Evolutionary conservation across 1,284 basidiomycete species (phyloP), one percentile per base, ranked within the genome.

Genomic region (Melampsora larici-populina): DNA sequence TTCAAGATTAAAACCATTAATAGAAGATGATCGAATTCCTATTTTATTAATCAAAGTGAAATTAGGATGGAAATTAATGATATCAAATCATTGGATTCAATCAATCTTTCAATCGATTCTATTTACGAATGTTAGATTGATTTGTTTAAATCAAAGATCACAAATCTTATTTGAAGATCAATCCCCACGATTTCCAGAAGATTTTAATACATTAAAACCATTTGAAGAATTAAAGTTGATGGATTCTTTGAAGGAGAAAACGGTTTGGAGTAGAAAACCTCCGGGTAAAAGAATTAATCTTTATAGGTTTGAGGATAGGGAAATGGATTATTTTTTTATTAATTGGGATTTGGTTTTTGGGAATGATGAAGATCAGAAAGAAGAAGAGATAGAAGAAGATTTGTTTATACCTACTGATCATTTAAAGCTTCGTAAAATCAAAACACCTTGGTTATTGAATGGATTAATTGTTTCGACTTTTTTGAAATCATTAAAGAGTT

Each of bases 11-110:
- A 85, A 86, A 17, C 86, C 92, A 0, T 85, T 87, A 8, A 87
- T 87, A 1, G 87, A 91, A 80, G 94, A 97, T 82, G 89, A 92
- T 82, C 89, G 90, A 17, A 85, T 97, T 7, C 92, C 94, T 0
- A 84, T 94, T 64, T 84, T 97, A 46, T 86, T 97, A 49, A 87
- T 95, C 13, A 92, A 93, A 83, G 7, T 51, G 2, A 43, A 46
- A 21, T 48, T 21, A 55, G 93, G 93, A 48, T 96, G 91, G 90
- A 92, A 89, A 1, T 85, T 97, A 6, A 85, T 95, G 33, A 84
- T 95, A 43, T 94, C 94, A 1, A 86, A 88, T 1, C 92, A 92
- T 11, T 97, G 93, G 93, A 87, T 88, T 0, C 94, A 93, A 90
- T 86, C 93, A 0, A 92, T 97, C 84, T 89, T 92, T 79, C 87